Evolutionary conservation across 768 basidiomycete species (phyloP).

Genomic region (Butyriboletus loyo): DNA sequence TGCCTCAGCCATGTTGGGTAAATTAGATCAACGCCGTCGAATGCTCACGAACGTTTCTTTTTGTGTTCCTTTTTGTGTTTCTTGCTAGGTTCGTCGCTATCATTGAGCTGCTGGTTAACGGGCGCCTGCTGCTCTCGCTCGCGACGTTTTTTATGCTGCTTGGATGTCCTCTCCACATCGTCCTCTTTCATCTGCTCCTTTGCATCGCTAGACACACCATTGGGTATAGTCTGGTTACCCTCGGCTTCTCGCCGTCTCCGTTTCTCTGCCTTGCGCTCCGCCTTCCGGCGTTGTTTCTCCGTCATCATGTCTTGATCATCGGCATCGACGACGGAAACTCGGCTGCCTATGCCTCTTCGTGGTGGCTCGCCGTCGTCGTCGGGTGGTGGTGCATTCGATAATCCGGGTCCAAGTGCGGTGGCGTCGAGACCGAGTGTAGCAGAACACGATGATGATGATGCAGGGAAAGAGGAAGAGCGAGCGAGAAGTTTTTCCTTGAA

Average conservation of each 20-base stretch:
- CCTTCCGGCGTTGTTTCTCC: conserved; percentile 34
- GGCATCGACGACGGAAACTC: neutral
- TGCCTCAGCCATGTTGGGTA: neutral
- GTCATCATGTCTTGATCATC: conserved; percentile 4
- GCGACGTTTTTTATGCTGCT: conserved; percentile 23
- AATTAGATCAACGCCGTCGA: neutral
- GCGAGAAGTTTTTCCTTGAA: conserved; percentile 78
- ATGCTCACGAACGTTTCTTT: neutral
- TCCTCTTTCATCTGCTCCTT: conserved; percentile 10
- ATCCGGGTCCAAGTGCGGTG: neutral
- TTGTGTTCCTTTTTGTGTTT: conserved; percentile 8
- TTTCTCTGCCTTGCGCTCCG: conserved; percentile 27
- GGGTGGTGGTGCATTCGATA: neutral
- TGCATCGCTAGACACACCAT: neutral
- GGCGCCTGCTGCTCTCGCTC: conserved; percentile 14
- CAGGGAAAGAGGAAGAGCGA: conserved; percentile 35
- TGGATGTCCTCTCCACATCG: conserved; percentile 16
- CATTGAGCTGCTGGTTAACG: neutral
- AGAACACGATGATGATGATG: conserved; percentile 1
- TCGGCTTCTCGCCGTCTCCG: conserved; percentile 17
- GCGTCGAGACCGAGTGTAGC: conserved; percentile 10
- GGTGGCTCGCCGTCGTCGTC: neutral
- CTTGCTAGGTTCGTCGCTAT: neutral
- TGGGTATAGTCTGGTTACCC: neutral
- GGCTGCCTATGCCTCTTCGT: conserved; percentile 15